Base-by-base conservation (phyloP, 352 stramenopile genomes). In the Elongisporangium prolatum region DNA sequence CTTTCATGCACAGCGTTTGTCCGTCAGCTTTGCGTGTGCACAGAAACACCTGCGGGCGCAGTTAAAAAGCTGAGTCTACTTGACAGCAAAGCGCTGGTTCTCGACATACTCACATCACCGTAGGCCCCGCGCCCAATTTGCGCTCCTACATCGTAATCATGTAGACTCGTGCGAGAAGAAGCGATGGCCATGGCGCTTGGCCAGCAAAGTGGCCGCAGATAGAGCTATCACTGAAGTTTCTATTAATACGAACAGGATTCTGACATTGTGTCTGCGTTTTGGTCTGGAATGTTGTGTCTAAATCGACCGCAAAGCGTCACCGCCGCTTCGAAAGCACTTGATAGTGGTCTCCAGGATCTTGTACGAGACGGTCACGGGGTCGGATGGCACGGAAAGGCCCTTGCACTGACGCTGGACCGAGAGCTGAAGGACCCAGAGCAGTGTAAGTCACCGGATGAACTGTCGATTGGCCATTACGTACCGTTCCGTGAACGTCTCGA, bases 281-380 rank as follows among this genome's bases (percentile, higher is more conserved):
- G 24, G 24, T 3, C 7, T 34, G 3, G 24, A 8, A 7, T 34
- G 24, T 34, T n/a, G n/a, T 13, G 5, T 17, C 34, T 44, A 44
- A 44, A 44, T 44, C 10, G 59, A 69, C 18, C 65, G 60, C 24
- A 77, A 55, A 0, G 67, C 65, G 28, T 77, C 70, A 9, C 70
- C 64, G 1, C 71, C 71, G 13, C 56, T 71, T 2, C 56, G 64
- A 25, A 89, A 87, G 54, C 69, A 82, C 56, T 82, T 82, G 56
- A 92, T 63, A 10, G 76, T 84, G 61, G 78, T 88, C 50, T 92
- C 83, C 10, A 92, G 55, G 11, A 92, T 71, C 60, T 90, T 92
- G 65, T 83, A 92, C 21, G 76, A 67, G 28, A 82, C 69, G 7
- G 62, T 62, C 13, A 59, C 57, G 7, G 67, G 60, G 24, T 80